Evolutionary conservation across 306 rosid genomes (phyloP).

Genomic region (Dalbergia oliveri): DNA sequence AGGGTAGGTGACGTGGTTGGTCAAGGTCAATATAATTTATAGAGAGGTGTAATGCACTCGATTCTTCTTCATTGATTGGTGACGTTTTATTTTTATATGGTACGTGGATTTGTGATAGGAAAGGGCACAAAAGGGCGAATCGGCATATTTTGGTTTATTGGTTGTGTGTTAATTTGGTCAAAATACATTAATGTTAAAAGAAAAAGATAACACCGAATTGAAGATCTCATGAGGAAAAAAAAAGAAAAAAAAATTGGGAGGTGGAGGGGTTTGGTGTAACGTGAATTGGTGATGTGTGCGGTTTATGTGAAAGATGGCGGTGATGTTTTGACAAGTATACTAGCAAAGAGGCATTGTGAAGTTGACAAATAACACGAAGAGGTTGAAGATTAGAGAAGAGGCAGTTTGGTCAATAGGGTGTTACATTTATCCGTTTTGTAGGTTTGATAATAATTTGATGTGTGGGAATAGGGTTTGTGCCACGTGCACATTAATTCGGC

Average conservation of each 20-base stretch:
- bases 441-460: neutral
- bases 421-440: neutral
- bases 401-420: constrained; percentile 38
- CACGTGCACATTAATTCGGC: constrained; percentile 39
- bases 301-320: constrained; percentile 32
- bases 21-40: constrained; percentile 56
- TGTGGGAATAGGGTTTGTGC: neutral
- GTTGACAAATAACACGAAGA: constrained; percentile 43
- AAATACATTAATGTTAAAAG: constrained; percentile 32
- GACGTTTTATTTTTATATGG: constrained; percentile 48
- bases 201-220: constrained; percentile 10
- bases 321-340: constrained; percentile 43
- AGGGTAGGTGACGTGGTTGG: constrained; percentile 51
- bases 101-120: constrained; percentile 55
- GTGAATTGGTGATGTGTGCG: constrained; percentile 31
- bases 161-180: neutral
- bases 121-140: constrained; percentile 33
- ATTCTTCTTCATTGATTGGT: constrained; percentile 47
- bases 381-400: neutral
- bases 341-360: constrained; percentile 16
- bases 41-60: constrained; percentile 43
- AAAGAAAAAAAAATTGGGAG: constrained; percentile 2
- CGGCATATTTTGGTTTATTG: constrained; percentile 39
- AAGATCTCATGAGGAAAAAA: no score
- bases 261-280: constrained; percentile 39